phyloP scores from a whole-genome alignment of 2,329 filamentous ascomycete species.

The Talaromyces pinophilus region DNA sequence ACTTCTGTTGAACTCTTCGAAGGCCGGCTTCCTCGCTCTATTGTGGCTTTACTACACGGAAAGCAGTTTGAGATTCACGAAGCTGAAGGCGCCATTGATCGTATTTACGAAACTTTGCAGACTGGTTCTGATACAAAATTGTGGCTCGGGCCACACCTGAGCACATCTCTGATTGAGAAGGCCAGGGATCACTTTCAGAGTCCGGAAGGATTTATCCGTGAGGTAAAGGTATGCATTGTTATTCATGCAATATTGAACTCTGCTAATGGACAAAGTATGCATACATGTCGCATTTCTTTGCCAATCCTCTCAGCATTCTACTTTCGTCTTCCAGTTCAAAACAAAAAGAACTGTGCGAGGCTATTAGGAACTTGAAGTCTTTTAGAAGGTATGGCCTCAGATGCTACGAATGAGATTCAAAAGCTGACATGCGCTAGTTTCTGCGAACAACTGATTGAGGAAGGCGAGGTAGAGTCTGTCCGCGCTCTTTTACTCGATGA shows the following conservation, averaged over 20 bases:
- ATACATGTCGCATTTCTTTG: conserved; percentile 66
- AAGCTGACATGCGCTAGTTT: conserved; percentile 31
- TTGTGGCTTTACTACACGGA: conserved; percentile 55
- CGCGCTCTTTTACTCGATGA: conserved; percentile 55
- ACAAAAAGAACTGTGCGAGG: conserved; percentile 52
- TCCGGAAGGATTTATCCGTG: conserved; percentile 55
- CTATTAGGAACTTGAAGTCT: conserved; percentile 58
- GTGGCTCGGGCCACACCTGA: conserved; percentile 57
- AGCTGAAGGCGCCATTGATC: conserved; percentile 50
- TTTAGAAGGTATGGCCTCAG: conserved; percentile 49
- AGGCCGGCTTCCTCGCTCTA: conserved; percentile 56
- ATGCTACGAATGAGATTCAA: not conserved
- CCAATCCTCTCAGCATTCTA: conserved; percentile 58
- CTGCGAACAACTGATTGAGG: conserved; percentile 47
- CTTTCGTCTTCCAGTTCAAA: conserved; percentile 38
- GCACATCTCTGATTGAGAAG: conserved; percentile 54
- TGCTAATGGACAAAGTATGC: conserved; percentile 50
- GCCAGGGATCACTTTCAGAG: conserved; percentile 63
- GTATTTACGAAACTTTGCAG: conserved; percentile 45
- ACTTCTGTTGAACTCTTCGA: conserved; percentile 65
- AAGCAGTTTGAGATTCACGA: conserved; percentile 56
- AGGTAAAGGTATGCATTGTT: conserved; percentile 48
- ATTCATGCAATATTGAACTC: not conserved
- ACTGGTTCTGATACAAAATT: conserved; percentile 39
- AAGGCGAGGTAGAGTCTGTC: conserved; percentile 37